Evolutionary conservation across 2,329 filamentous ascomycete genomes (phyloP), one percentile per base, ranked within the genome.

Genomic region (Ceratocystis eucalypticola): DNA sequence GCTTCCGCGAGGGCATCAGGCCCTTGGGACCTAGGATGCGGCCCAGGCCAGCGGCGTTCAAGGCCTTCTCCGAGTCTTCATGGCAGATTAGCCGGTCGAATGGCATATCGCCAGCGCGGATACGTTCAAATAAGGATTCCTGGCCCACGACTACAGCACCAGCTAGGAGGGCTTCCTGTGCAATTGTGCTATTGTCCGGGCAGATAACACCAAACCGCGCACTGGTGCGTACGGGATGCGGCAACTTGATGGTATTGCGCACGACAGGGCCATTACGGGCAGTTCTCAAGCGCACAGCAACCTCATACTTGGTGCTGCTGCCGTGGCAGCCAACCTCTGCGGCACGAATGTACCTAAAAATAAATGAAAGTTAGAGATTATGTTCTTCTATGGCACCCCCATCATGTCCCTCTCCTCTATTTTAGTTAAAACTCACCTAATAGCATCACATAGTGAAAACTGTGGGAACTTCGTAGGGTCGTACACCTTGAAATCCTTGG

Each of bases 61-160:
- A 79, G 66, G 88, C 91, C 64, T 83, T 81, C 71, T 94, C 80
- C 71, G 87, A 91, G 71, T 89, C 85, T 63, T 82, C 80, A 75
- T 96, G 92, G 77, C 91, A 96, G 71, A 99, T 85, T 69, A 91
- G 88, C 66, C 89, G 82, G 74, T 97, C 94, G 74, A 97, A 99
- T 30, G 90, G 84, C 70, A 97, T 88, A 48, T 85, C 83, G 53
- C 89, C 91, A 62, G 83, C 76, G 69, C 80, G 82, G 69, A 99
- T 86, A 64, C 84, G 80, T 65, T 91, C 85, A 74, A 99, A 96
- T 3, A 99, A 80, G 1, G 87, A 84, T 50, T 96, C 88, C 74
- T 96, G 89, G 69, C 94, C 94, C 0, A 92, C 90, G 3, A 93
- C 80, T 0, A 86, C 82, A 17, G 94, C 95, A 65, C 94, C 95